Evolutionary conservation across 306 rosid genomes (phyloP).

Genomic region (Prunus dulcis): DNA sequence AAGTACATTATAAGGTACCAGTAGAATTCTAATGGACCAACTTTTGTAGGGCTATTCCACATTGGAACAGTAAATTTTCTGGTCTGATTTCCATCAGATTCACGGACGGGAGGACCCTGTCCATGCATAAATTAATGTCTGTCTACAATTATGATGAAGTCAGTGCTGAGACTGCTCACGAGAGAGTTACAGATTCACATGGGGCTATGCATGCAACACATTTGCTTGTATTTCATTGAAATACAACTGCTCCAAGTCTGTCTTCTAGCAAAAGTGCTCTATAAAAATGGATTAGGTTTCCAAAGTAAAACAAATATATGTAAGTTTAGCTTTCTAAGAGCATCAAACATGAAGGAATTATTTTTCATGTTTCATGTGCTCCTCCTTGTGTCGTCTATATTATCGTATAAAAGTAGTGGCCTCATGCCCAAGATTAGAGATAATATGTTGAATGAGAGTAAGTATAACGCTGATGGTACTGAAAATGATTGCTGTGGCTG

Average conservation of each 20-base stretch:
- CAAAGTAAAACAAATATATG: neutral
- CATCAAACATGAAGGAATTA: slow-evolving; percentile 7
- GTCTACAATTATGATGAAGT: neutral
- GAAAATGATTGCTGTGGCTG: neutral
- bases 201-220: neutral
- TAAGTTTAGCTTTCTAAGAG: neutral
- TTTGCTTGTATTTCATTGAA: neutral
- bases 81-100: neutral
- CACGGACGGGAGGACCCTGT: neutral
- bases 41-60: neutral
- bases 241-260: neutral
- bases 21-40: neutral
- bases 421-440: neutral
- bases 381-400: neutral
- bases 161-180: neutral
- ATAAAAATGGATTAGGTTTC: neutral
- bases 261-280: neutral
- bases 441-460: neutral
- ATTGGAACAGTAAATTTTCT: neutral
- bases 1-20: too few relatives aligned
- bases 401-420: neutral
- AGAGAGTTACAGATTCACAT: neutral
- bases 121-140: neutral
- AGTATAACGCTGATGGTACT: neutral
- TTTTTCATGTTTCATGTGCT: slow-evolving; percentile 1